Evolutionary conservation across 2,329 filamentous ascomycete species (phyloP).

Genomic region (Talaromyces sp.): DNA sequence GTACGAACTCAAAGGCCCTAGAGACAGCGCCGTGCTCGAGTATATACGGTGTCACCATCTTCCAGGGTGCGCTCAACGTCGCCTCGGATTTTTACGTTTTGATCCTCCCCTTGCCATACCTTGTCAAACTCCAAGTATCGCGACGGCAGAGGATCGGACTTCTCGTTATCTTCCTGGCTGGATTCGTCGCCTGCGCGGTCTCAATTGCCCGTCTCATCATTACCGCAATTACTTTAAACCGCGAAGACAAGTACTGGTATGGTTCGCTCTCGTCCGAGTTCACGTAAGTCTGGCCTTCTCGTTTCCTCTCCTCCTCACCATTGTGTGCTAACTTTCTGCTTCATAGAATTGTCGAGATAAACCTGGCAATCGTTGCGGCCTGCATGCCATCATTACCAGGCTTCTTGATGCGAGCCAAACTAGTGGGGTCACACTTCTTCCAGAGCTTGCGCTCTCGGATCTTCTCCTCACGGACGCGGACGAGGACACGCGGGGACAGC

Average conservation of each 20-base stretch:
- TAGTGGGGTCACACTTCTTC: neutral
- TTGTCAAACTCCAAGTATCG: conserved; percentile 36
- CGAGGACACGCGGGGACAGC: neutral
- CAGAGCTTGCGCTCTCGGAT: neutral
- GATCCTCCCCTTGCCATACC: conserved; percentile 40
- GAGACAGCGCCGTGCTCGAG: neutral
- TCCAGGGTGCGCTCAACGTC: neutral
- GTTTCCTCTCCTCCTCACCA: neutral
- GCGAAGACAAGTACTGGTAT: neutral
- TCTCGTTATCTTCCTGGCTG: conserved; percentile 32
- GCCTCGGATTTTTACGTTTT: conserved; percentile 39
- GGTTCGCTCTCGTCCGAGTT: neutral
- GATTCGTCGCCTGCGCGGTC: conserved; percentile 9
- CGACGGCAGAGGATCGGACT: conserved; percentile 36
- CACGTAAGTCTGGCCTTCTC: neutral
- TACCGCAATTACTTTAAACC: neutral
- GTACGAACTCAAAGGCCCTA: neutral
- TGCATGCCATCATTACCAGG: neutral
- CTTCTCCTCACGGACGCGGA: neutral
- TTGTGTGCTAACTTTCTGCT: neutral
- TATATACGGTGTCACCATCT: neutral
- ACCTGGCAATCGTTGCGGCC: neutral
- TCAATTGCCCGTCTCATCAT: neutral
- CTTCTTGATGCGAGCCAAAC: neutral
- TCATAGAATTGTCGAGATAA: neutral